Evolutionary conservation across 768 basidiomycete species (phyloP), one percentile per base, ranked within the genome.

Genomic region (Russula sp.): DNA sequence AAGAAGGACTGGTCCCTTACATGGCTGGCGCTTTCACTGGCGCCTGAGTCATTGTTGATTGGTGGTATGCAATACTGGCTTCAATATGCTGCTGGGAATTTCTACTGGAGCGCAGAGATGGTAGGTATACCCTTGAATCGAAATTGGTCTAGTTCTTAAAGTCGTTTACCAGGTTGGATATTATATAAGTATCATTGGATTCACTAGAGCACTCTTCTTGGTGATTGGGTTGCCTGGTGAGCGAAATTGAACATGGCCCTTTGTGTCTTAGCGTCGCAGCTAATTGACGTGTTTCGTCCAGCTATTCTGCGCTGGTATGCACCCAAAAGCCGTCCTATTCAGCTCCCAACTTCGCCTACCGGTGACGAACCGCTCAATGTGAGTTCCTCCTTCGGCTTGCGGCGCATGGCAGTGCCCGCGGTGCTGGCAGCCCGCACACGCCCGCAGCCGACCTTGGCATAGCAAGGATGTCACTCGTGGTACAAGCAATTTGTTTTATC

Each of bases 371-470:
- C 70, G 13, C 75, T 73, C 28, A 60, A 61, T 38, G 65, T 32
- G 40, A 60, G 44, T 46, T 49, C 57, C 49, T 57, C 60, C 38
- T 30, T 59, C 38, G 2, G 26, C 20, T 46, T 59, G n/a, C 44
- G 64, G n/a, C 53, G 50, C 34, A 38, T 52, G n/a, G n/a, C n/a
- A n/a, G n/a, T n/a, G 6, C 63, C 38, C 54, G 50, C 68, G 38
- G 60, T n/a, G 38, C 40, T 53, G 55, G 62, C 32, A 62, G 63
- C 62, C 42, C 48, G 60, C 67, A 52, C 63, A 55, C 81, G 2
- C 73, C 81, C 5, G 52, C 73, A 0, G 86, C 93, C 71, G 93
- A 96, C 75, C 80, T 95, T n/a, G 71, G 71, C 36, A 76, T 93
- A 24, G 84, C 87, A 7, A 83, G 85, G 5, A 68, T 77, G 40